A percentile compares a stretch with the other conserved stretches of the same genome.
phyloP scores from a whole-genome alignment of 1,139 yeast species.

The Williopsis jadinii region DNA sequence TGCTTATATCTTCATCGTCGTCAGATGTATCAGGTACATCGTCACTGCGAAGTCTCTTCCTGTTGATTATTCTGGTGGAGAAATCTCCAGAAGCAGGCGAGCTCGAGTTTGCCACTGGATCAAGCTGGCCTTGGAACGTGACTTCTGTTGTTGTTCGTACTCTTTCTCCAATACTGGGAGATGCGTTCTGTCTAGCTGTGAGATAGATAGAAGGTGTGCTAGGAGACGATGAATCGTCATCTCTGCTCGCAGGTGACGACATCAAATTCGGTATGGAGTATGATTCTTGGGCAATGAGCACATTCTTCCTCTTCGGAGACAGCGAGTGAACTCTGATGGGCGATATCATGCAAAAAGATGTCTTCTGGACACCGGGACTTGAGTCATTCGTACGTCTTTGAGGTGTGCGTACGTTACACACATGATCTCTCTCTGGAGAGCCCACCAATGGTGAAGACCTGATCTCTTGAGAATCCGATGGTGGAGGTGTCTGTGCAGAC shows the following conservation, averaged over 20 bases:
- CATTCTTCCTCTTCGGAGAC: slow-evolving; percentile 10
- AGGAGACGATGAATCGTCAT: not conserved
- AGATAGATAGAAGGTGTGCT: slow-evolving; percentile 13
- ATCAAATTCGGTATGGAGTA: slow-evolving; percentile 13
- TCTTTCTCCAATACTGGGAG: not conserved
- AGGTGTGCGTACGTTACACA: too few relatives aligned
- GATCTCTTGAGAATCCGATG: slow-evolving; percentile 1
- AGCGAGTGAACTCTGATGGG: slow-evolving; percentile 11
- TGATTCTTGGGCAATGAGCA: slow-evolving; percentile 12
- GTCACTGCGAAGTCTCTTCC: slow-evolving; percentile 11
- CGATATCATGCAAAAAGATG: slow-evolving; percentile 18
- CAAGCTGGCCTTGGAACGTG: slow-evolving; percentile 13
- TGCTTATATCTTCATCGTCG: slow-evolving; percentile 18
- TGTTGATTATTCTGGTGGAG: slow-evolving; percentile 11
- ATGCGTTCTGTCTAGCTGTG: slow-evolving; percentile 16
- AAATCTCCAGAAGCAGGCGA: slow-evolving; percentile 10
- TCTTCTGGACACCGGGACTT: slow-evolving; percentile 17
- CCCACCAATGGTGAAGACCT: slow-evolving; percentile 13
- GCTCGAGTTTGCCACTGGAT: not conserved
- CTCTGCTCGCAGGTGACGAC: slow-evolving; percentile 7
- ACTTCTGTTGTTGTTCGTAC: slow-evolving; percentile 5
- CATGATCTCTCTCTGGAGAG: not conserved
- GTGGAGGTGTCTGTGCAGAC: slow-evolving; percentile 9
- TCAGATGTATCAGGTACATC: slow-evolving; percentile 16
- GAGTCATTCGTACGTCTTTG: not conserved